Conservation (phyloP, 305 asterid genomes). For the Solanum aculeatissimum region DNA sequence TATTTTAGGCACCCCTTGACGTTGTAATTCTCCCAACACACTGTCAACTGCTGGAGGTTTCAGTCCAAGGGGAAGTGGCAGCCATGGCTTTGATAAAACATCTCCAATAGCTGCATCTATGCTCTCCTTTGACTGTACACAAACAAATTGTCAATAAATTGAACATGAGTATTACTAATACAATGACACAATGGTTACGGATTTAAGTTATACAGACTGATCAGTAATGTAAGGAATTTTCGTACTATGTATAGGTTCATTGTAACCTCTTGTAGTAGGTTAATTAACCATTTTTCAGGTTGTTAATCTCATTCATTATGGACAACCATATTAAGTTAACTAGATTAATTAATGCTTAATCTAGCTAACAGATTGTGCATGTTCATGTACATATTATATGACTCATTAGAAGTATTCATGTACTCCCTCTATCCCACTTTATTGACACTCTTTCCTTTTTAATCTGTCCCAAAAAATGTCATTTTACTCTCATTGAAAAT, state of each 20-base stretch:
- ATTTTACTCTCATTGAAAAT: too few species aligned
- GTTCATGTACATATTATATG: neutral
- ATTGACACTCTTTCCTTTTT: too few species aligned
- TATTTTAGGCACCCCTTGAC: slow-evolving; percentile 64
- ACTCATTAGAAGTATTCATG: neutral
- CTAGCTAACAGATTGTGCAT: neutral
- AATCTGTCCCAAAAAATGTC: too few species aligned
- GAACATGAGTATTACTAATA: neutral
- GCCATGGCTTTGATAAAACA: slow-evolving; percentile 79
- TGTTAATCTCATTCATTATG: neutral
- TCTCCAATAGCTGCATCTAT: slow-evolving; percentile 82
- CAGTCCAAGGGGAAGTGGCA: slow-evolving; percentile 78
- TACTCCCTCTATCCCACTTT: too few species aligned
- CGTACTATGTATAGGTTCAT: neutral
- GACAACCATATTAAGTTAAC: neutral
- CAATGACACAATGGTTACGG: neutral
- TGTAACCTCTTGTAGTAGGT: neutral
- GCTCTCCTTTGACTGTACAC: slow-evolving; percentile 65
- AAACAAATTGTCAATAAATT: neutral
- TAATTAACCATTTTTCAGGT: neutral
- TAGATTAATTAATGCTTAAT: neutral
- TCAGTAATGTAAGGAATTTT: neutral
- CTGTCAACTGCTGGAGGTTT: slow-evolving; percentile 66
- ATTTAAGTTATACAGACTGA: neutral
- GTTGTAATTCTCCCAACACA: slow-evolving; percentile 67